Evolutionary conservation across 192 early-diverging fungal genomes (phyloP).

Genomic region (Backusella tarrabulga): DNA sequence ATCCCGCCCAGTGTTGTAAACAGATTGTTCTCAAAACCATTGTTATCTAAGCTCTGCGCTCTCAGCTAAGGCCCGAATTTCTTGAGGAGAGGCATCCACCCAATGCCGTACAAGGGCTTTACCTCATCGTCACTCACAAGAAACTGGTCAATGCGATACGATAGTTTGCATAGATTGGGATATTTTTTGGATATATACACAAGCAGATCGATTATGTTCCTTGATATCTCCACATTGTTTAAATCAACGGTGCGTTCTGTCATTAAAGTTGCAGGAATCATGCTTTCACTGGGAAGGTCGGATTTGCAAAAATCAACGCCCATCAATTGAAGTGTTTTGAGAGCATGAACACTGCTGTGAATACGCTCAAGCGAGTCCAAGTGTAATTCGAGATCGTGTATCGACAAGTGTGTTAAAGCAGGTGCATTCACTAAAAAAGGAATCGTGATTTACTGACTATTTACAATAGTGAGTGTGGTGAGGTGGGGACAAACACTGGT

Average conservation of each 20-base stretch:
- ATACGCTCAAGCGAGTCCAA: background rate
- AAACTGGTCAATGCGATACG: background rate
- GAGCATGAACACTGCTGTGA: background rate
- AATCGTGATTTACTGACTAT: background rate
- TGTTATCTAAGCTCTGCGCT: background rate
- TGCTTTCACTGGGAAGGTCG: background rate
- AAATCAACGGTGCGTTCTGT: background rate
- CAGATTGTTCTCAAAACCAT: background rate
- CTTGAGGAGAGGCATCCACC: background rate
- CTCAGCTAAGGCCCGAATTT: background rate
- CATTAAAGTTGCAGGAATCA: background rate
- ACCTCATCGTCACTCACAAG: background rate
- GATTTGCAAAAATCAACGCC: background rate
- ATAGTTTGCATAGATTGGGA: background rate
- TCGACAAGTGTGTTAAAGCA: background rate
- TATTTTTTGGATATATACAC: background rate
- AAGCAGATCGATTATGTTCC: background rate
- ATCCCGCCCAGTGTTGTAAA: background rate
- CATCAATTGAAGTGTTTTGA: background rate
- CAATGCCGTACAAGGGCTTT: background rate
- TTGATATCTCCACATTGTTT: background rate
- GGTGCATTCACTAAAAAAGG: background rate
- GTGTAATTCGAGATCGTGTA: background rate
- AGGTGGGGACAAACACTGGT: background rate
- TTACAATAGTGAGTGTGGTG: background rate